Base-by-base conservation (phyloP, 2,329 filamentous ascomycete species). In the Pseudomassariella vexata region DNA sequence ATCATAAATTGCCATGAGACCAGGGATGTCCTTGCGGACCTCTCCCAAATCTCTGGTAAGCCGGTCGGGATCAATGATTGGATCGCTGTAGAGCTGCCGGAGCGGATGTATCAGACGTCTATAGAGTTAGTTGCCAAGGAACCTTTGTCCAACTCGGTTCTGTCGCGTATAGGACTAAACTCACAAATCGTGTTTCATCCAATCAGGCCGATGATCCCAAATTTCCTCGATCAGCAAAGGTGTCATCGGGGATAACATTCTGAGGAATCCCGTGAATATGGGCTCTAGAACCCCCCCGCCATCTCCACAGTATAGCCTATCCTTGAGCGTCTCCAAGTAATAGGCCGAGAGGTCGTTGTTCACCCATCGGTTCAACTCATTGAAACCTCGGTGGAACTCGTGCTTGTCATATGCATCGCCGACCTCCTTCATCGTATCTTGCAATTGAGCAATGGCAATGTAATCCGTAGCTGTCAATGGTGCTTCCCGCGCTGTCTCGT, bases 251-350 rank as follows among this genome's bases (percentile, higher is more conserved):
- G 76, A 80, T 19, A 96, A 67, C 71, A 94, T 86, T 33, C 80
- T 73, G 39, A 89, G 63, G 12, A 95, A 65, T 21, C 86, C 78
- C 5, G 76, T 62, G 39, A 90, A 79, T 34, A 95, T 75, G 18
- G 73, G 68, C 43, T 76, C 71, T 28, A 85, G 60, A 5, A 73
- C 66, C 28, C 83, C 82, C 10, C 73, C 69, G 10, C 75, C 74
- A 38, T 80, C 75, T 19, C 84, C 85, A 27, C 89, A 92, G 63
- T 98, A 98, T 2, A 96, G 67, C 3, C 86, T 73, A 50, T 98
- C 92, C 59, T 98, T 98, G 47, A 89, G 70, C 1, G 85, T 79
- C 58, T 98, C 92, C 36, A 98, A 77, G 56, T 96, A 98, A 57
- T 95, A 94, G 0, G 90, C 82, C 1, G 88, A 95, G 16, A 98